phyloP scores from a whole-genome alignment of 148 eudicot genomes.

The Rhododendron mucronatum region DNA sequence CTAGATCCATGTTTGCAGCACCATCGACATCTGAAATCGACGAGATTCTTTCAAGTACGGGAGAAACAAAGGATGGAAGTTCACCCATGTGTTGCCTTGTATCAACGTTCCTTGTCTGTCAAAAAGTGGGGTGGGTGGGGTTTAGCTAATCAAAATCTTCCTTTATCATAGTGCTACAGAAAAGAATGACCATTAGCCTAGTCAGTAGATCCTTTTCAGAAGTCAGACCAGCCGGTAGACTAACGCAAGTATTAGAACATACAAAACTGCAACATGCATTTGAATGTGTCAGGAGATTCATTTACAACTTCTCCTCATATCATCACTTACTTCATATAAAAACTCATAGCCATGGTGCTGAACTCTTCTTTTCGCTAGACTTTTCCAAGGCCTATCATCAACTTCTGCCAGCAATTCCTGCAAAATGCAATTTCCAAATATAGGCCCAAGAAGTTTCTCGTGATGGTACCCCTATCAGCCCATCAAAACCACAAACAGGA shows the following conservation, averaged over 20 bases:
- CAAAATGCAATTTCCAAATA: constrained; percentile 11
- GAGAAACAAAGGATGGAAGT: constrained; percentile 76
- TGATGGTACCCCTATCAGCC: neutral
- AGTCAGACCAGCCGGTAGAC: neutral
- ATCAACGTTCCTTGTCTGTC: constrained; percentile 86
- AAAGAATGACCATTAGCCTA: neutral
- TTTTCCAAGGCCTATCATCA: constrained; percentile 79
- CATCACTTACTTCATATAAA: constrained; percentile 63
- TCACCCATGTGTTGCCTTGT: constrained; percentile 64
- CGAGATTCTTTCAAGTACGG: constrained; percentile 54
- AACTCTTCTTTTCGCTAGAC: constrained; percentile 91
- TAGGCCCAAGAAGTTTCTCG: neutral
- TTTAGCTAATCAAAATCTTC: neutral
- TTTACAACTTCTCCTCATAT: neutral
- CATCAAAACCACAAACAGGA: neutral
- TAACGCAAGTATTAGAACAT: neutral
- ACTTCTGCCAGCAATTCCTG: constrained; percentile 93
- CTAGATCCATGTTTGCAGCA: constrained; percentile 42
- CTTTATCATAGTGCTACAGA: neutral
- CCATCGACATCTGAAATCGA: constrained; percentile 37
- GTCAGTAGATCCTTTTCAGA: neutral
- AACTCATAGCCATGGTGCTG: constrained; percentile 96
- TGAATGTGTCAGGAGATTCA: neutral
- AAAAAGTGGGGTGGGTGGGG: constrained; percentile 1
- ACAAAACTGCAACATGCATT: neutral